Conservation (phyloP, 164 flowering plant genomes). For the Magnolia sinica region DNA sequence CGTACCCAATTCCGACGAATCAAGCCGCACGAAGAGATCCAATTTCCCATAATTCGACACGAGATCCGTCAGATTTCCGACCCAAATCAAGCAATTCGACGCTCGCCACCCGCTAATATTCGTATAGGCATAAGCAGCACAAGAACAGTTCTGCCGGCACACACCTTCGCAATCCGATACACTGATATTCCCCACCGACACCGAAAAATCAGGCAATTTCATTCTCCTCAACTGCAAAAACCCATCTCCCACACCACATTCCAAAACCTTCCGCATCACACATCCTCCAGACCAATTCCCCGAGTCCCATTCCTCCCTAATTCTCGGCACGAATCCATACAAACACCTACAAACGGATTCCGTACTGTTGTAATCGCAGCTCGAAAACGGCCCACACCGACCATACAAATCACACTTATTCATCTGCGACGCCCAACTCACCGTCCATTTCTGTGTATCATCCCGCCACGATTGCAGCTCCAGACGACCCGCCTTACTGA, state of each 20-base stretch:
- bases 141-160: slow-evolving; percentile 8
- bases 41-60: background rate
- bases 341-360: slow-evolving; percentile 33
- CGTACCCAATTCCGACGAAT: background rate
- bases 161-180: background rate
- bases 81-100: slow-evolving; percentile 9
- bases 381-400: slow-evolving; percentile 34
- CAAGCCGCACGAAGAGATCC: slow-evolving; percentile 4
- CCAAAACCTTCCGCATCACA: background rate
- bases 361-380: slow-evolving; percentile 20
- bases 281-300: slow-evolving; percentile 17
- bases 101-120: slow-evolving; percentile 2
- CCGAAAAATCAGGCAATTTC: slow-evolving; percentile 32
- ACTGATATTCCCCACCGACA: background rate
- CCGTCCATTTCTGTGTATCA: slow-evolving; percentile 7
- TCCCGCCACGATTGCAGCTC: slow-evolving; percentile 14
- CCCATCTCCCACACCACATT: background rate
- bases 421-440: background rate
- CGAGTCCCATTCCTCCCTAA: slow-evolving; percentile 9
- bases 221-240: slow-evolving; percentile 9
- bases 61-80: slow-evolving; percentile 3
- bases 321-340: slow-evolving; percentile 33
- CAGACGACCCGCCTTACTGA: background rate
- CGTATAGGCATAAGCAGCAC: slow-evolving; percentile 8
- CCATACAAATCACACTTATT: slow-evolving; percentile 27